Conservation (phyloP, 257 asterid genomes). For the Sherardia arvensis region DNA sequence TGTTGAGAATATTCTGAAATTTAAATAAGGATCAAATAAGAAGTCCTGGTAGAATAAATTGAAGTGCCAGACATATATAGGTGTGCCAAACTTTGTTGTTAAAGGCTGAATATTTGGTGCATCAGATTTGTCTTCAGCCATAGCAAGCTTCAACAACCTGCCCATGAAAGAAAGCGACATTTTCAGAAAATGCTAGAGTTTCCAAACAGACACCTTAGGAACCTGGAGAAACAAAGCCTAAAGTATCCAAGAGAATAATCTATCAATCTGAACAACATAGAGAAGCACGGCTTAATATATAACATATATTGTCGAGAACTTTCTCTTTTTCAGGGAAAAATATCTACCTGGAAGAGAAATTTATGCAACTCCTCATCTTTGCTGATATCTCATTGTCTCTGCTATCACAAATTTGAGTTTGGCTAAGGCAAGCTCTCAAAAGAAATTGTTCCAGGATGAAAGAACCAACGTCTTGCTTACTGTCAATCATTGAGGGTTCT, state of each 20-base stretch:
- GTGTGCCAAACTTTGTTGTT: constrained; percentile 31
- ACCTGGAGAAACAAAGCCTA: neutral
- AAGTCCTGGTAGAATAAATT: neutral
- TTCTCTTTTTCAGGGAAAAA: neutral
- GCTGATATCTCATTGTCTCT: constrained; percentile 24
- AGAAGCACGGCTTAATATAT: neutral
- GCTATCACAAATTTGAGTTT: constrained; percentile 19
- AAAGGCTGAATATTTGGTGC: constrained; percentile 23
- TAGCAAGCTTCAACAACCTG: constrained; percentile 51
- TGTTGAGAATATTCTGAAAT: constrained; percentile 50
- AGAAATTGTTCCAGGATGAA: constrained; percentile 38
- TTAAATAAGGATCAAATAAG: constrained; percentile 9
- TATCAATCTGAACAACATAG: neutral
- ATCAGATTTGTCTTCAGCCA: constrained; percentile 21
- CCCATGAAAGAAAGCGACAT: constrained; percentile 12
- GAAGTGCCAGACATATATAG: neutral
- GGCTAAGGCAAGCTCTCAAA: constrained; percentile 22
- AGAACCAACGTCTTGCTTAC: constrained; percentile 17
- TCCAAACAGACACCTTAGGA: neutral
- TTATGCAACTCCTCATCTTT: constrained; percentile 29
- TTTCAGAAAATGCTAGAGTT: constrained; percentile 2
- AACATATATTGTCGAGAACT: neutral
- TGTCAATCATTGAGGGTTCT: constrained; percentile 48
- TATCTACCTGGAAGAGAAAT: constrained; percentile 48
- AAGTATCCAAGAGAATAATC: neutral